Evolutionary conservation across 352 stramenopile genomes (phyloP).

Genomic region (Halophytophthora batemanensis): DNA sequence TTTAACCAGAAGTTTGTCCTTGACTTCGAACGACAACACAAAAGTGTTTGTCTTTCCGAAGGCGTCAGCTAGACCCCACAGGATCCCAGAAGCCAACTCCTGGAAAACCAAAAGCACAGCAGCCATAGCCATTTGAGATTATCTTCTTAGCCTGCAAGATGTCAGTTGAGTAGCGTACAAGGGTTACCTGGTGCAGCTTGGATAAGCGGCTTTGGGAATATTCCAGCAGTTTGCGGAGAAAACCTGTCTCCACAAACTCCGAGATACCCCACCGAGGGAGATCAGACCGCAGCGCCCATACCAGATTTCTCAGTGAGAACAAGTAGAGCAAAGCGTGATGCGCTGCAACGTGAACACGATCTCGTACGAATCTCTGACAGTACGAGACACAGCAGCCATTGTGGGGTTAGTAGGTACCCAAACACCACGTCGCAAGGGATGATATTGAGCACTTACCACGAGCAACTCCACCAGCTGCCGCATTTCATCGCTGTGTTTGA

Average conservation of each 20-base stretch:
- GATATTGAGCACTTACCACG: slow-evolving; percentile 6
- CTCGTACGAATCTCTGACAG: slow-evolving; percentile 14
- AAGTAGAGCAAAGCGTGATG: slow-evolving; percentile 13
- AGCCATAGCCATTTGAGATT: not conserved
- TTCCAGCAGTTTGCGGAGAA: slow-evolving; percentile 17
- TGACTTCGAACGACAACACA: slow-evolving; percentile 19
- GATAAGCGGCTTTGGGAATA: slow-evolving; percentile 7
- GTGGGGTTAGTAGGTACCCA: not conserved
- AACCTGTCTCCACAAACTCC: slow-evolving; percentile 11
- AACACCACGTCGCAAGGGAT: not conserved
- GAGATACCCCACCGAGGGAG: slow-evolving; percentile 15
- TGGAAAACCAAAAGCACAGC: not conserved
- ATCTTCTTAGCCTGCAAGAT: not conserved
- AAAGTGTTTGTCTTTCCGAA: slow-evolving; percentile 16
- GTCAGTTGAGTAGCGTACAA: too few species aligned
- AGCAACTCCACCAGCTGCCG: slow-evolving; percentile 12
- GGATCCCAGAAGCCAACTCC: slow-evolving; percentile 16
- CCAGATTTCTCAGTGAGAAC: slow-evolving; percentile 15
- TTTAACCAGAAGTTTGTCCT: slow-evolving; percentile 8
- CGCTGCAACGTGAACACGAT: slow-evolving; percentile 8
- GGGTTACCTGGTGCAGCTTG: slow-evolving; percentile 14
- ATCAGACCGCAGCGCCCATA: slow-evolving; percentile 14
- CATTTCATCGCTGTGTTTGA: slow-evolving; percentile 17
- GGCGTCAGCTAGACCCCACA: slow-evolving; percentile 20
- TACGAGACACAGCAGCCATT: not conserved